Base-by-base conservation (phyloP, 805 yeast genomes). In the Yarrowia alimentaria region DNA sequence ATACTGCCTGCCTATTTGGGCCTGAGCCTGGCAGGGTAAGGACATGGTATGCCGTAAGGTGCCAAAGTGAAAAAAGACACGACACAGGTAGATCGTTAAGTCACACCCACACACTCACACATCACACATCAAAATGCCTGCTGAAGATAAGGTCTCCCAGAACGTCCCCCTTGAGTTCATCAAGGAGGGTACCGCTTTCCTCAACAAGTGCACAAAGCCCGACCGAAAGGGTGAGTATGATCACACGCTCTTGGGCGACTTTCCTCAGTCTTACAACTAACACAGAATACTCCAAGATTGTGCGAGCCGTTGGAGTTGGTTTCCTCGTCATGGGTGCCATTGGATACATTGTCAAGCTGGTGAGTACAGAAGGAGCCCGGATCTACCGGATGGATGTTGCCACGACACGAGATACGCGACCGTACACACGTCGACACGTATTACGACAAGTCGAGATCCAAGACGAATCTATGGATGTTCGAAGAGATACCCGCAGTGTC, bases 251-350 rank as follows among this genome's bases (percentile, higher is more conserved):
- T n/a, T n/a, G n/a, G n/a, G n/a, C n/a, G n/a, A n/a, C n/a, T n/a
- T n/a, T n/a, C n/a, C n/a, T n/a, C n/a, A n/a, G n/a, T n/a, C n/a
- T n/a, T n/a, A n/a, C n/a, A n/a, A n/a, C 48, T 56, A 51, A 51
- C 52, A 0, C 55, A 78, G 99, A 91, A 72, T 91, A 86, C 76
- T 61, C 81, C 54, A 83, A 84, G 69, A 85, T 91, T 64, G 78
- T 93, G 57, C 85, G 93, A 71, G 97, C 97, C 49, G 98, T 91
- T 49, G 98, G 98, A 62, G 77, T 90, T 57, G 99, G 99, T 60
- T 91, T 91, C 71, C 74, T 91, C 61, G 91, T 91, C 80, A 93
- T 91, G 90, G 99, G 99, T 65, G 84, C 87, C 62, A 94, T 93
- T 64, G 99, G 99, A 53, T 91, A 89, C 72, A 85, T 83, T 64